phyloP scores from a whole-genome alignment of 352 stramenopile genomes.

The Pythium rishiriense region DNA sequence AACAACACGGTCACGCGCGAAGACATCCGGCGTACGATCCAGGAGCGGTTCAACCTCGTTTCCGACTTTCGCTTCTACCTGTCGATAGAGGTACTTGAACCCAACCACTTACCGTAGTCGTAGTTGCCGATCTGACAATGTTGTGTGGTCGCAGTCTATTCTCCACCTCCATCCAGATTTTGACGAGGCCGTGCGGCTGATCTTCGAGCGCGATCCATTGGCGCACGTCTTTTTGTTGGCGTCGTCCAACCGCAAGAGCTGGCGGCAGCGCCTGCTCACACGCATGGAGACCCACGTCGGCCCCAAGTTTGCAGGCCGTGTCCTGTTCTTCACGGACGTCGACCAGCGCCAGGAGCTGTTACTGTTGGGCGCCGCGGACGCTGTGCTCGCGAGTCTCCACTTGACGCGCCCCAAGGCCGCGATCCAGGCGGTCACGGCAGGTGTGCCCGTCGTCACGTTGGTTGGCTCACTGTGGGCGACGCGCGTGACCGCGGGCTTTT shows the following conservation, averaged over 20 bases:
- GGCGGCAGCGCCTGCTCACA: conserved; percentile 48
- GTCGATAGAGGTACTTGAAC: conserved; percentile 48
- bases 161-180: conserved; percentile 79
- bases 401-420: conserved; percentile 46
- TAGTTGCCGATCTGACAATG: neutral
- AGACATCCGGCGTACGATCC: conserved; percentile 46
- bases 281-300: conserved; percentile 41
- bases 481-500: conserved; percentile 63
- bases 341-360: conserved; percentile 53
- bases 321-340: conserved; percentile 66
- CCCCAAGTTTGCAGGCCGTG: conserved; percentile 24
- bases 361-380: conserved; percentile 53
- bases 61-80: conserved; percentile 64
- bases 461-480: conserved; percentile 59
- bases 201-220: conserved; percentile 47
- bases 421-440: conserved; percentile 59
- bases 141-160: conserved; percentile 43
- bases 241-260: conserved; percentile 50
- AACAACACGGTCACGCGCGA: conserved; percentile 39
- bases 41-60: conserved; percentile 58
- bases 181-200: conserved; percentile 43
- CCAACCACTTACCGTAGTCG: neutral
- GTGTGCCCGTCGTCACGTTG: conserved; percentile 66
- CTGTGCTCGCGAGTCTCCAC: conserved; percentile 60
- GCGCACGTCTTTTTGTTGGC: conserved; percentile 65